Evolutionary conservation across 345 rosid genomes (phyloP).

Genomic region (Euphorbia peplus): DNA sequence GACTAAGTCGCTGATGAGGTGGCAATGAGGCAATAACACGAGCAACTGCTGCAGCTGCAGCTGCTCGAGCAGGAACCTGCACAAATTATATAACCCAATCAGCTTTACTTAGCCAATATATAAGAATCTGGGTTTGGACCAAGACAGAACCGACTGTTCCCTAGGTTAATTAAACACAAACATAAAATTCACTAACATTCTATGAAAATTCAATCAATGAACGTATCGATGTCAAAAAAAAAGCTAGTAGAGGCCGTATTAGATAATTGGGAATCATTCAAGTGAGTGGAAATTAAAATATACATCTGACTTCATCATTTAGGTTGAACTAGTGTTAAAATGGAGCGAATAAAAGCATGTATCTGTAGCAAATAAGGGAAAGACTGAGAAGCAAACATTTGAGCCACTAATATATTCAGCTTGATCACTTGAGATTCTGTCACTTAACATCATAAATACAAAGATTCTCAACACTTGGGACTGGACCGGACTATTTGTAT

Average conservation of each 20-base stretch:
- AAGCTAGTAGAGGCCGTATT: not conserved
- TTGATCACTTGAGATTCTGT: not conserved
- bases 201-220: not conserved
- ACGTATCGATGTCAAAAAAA: not conserved
- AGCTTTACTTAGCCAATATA: not conserved
- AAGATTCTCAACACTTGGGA: no score
- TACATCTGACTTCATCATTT: not conserved
- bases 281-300: not conserved
- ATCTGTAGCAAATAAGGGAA: not conserved
- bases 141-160: not conserved
- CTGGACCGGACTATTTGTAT: no score
- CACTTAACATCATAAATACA: not conserved
- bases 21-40: constrained; percentile 87
- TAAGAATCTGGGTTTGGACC: not conserved
- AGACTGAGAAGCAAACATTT: not conserved
- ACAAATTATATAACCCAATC: not conserved
- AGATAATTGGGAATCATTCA: not conserved
- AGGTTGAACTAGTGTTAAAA: not conserved
- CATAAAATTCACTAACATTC: not conserved
- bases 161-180: not conserved
- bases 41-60: constrained; percentile 97
- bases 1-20: constrained; percentile 66
- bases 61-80: constrained; percentile 96
- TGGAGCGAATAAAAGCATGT: not conserved
- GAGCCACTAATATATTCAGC: not conserved